Evolutionary conservation across 768 basidiomycete genomes (phyloP), one percentile per base, ranked within the genome.

Genomic region (Cyathus striatus): DNA sequence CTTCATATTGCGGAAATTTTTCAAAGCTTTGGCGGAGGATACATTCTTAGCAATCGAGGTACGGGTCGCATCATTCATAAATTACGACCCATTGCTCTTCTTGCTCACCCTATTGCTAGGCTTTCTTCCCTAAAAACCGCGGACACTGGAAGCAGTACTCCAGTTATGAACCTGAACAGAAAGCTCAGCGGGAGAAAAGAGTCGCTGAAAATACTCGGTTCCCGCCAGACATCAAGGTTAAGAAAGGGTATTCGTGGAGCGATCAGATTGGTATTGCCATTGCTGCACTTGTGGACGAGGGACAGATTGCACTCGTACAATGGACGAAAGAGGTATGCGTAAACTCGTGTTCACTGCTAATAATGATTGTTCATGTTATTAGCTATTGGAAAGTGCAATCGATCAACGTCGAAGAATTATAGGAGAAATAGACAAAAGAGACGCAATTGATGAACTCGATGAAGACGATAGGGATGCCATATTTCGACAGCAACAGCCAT

Each of bases 1-100:
- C 54, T 99, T 77, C 64, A 73, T 97, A 47, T 73, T 97, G 45
- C 81, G 90, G 20, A 83, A 86, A 58, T 98, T 98, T 73, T 98
- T 99, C 81, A 98, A 96, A 61, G 78, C 83, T 5, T 73, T 92
- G 38, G 76, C 79, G 41, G 81, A 90, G 49, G 86, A 96, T 48
- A 74, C 89, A 0, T 88, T 97, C 66, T 70, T 97, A 37, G 77
- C 90, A 46, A 75, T 97, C 47, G 92, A 98, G 75, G 93, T 93
- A 54, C 68, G 64, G 52, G 45, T 45, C 41, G 42, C 20, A 12
- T 23, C 9, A 18, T 21, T 13, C 20, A 22, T 14, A 23, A 2
- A 24, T 40, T 7, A 23, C 13, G 13, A 7, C 7, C n/a, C 24
- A 13, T 24, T 18, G 38, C 21, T 13, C 21, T 40, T 23, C 23